Evolutionary conservation across 441 rosid genomes (phyloP), one percentile per base, ranked within the genome.

Genomic region (Croton laevigatus): DNA sequence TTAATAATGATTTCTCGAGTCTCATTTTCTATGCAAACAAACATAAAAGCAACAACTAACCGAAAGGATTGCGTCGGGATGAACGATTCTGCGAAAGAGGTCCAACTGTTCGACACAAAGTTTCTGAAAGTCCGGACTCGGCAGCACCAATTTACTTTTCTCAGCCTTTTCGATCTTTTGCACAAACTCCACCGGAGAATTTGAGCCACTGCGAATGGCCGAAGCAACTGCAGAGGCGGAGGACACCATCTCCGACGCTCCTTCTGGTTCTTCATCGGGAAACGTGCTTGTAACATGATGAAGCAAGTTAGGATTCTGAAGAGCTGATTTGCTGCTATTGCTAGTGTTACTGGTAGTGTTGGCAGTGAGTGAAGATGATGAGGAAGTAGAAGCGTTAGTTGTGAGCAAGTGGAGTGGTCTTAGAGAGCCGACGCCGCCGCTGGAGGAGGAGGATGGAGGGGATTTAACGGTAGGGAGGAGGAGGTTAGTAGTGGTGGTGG

Each of bases 221-320:
- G 89, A 76, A 11, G 87, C 92, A 13, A 93, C 85, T 5, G 97
- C 97, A 4, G 90, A 84, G 58, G 98, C 96, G 17, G 96, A 93
- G 12, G 98, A 75, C 32, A 84, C 68, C 79, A 82, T 32, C 68
- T 32, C 70, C 32, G 38, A 59, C 34, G 66, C 73, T 12, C 70
- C 71, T 23, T 78, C 75, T 0, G 82, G 62, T 0, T 82, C 82
- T 40, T 82, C 83, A 62, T 66, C 71, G 71, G 90, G 59, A 64
- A 70, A 64, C 20, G 82, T 78, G 73, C 68, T 78, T 19, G 81
- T 74, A 27, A 88, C 84, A 79, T 77, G 85, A 70, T 75, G 91
- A 62, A 89, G 80, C 8, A 27, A 23, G n/a, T 57, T 27, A 9
- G 71, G 40, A 44, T 40, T 57, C 23, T 37, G 46, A n/a, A 62